Percentiles rank a stretch among this genome's conserved stretches.
Conservation (phyloP, 768 basidiomycete genomes). For the Sutorius australiensis region DNA sequence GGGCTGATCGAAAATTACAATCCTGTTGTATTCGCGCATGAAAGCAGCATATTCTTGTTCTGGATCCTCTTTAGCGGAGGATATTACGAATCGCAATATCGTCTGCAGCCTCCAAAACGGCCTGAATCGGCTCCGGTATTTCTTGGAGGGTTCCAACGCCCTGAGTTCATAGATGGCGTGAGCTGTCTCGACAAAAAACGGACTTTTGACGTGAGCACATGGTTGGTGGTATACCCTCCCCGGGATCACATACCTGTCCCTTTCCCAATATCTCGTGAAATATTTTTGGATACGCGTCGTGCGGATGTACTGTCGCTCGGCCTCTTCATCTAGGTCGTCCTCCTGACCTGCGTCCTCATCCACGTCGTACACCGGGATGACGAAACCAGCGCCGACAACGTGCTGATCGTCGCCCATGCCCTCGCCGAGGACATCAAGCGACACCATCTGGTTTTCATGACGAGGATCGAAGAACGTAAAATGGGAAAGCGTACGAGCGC, state of each 20-base stretch:
- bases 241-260: slow-evolving; percentile 44
- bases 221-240: neutral
- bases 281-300: slow-evolving; percentile 46
- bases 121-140: slow-evolving; percentile 40
- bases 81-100: slow-evolving; percentile 48
- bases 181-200: slow-evolving; percentile 61
- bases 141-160: slow-evolving; percentile 35
- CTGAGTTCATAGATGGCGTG: slow-evolving; percentile 61
- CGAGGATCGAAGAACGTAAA: slow-evolving; percentile 61
- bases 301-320: slow-evolving; percentile 38
- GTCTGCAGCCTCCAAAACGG: slow-evolving; percentile 51
- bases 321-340: slow-evolving; percentile 39
- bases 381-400: slow-evolving; percentile 56
- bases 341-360: slow-evolving; percentile 67
- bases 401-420: slow-evolving; percentile 38
- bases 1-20: slow-evolving; percentile 15
- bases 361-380: slow-evolving; percentile 41
- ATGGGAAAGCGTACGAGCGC: slow-evolving; percentile 51
- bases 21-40: slow-evolving; percentile 25
- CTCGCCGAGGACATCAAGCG: slow-evolving; percentile 45
- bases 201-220: slow-evolving; percentile 35
- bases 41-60: slow-evolving; percentile 35
- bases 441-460: slow-evolving; percentile 42
- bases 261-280: slow-evolving; percentile 48
- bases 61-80: slow-evolving; percentile 23